Conservation (phyloP, 164 flowering plant species). For the Berberis thunbergii region DNA sequence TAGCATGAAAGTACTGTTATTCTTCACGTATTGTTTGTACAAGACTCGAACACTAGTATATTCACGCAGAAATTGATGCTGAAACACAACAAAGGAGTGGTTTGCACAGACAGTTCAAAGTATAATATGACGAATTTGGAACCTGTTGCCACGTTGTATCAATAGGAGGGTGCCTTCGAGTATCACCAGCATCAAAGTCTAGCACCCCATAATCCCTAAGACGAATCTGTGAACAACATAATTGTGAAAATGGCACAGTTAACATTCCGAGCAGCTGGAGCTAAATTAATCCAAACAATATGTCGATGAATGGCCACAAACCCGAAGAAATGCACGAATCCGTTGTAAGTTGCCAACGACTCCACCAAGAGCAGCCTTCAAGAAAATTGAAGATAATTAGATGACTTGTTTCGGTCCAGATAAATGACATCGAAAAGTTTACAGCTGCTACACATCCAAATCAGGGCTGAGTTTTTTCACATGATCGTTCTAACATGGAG, state of each 20-base stretch:
- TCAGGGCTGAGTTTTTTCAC: too few relatives aligned
- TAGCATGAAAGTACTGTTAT: too few relatives aligned
- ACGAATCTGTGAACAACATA: slow-evolving; percentile 53
- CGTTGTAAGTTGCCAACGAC: slow-evolving; percentile 85
- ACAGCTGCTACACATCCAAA: too few relatives aligned
- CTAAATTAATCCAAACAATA: not conserved
- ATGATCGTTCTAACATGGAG: too few relatives aligned
- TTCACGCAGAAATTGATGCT: too few relatives aligned
- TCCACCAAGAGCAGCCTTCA: slow-evolving; percentile 97
- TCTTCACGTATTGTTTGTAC: too few relatives aligned
- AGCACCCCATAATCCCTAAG: slow-evolving; percentile 87
- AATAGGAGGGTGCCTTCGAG: slow-evolving; percentile 89
- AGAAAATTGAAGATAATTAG: slow-evolving; percentile 7
- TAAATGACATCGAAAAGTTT: too few relatives aligned
- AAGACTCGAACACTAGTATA: too few relatives aligned
- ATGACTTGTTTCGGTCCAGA: not conserved
- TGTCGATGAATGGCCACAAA: slow-evolving; percentile 20
- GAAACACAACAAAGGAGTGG: too few relatives aligned
- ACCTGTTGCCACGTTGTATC: slow-evolving; percentile 99
- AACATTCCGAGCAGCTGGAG: not conserved
- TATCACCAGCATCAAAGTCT: slow-evolving; percentile 91
- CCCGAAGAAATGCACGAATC: slow-evolving; percentile 94
- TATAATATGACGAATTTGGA: not conserved
- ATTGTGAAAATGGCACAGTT: not conserved
- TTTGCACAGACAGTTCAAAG: not conserved